phyloP scores from a whole-genome alignment of 371 early-diverging fungal species.

The Polyrhizophydium stewartii region DNA sequence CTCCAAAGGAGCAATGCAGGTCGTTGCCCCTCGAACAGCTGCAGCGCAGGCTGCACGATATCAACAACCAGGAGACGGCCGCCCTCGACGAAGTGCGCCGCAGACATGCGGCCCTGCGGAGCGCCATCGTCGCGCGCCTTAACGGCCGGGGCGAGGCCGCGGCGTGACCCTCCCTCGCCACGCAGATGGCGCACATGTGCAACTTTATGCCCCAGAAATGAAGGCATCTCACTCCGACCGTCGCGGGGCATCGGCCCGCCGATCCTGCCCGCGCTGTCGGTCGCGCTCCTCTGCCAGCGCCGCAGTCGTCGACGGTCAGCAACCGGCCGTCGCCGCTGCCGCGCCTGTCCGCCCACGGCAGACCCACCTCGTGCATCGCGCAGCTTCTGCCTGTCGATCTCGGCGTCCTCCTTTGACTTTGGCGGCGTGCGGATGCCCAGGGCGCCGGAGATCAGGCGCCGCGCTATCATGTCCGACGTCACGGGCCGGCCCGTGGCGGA shows the following conservation, averaged over 20 bases:
- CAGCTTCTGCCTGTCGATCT: slow-evolving; percentile 18
- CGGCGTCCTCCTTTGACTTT: slow-evolving; percentile 22
- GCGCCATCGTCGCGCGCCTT: too few relatives aligned
- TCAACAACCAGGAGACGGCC: neutral
- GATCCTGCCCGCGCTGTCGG: too few relatives aligned
- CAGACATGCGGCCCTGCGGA: neutral
- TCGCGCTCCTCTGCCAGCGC: too few relatives aligned
- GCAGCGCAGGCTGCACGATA: neutral
- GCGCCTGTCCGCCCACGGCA: too few relatives aligned
- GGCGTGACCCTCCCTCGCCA: too few relatives aligned
- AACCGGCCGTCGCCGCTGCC: too few relatives aligned
- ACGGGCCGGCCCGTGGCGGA: neutral
- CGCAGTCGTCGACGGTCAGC: too few relatives aligned
- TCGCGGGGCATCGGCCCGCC: too few relatives aligned
- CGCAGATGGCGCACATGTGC: too few relatives aligned
- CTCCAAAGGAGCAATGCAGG: neutral
- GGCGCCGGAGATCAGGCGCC: slow-evolving; percentile 33
- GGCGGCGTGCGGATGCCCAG: slow-evolving; percentile 23
- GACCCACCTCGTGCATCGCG: slow-evolving; percentile 25
- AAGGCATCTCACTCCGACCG: too few relatives aligned
- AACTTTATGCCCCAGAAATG: too few relatives aligned
- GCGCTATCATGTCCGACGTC: slow-evolving; percentile 27
- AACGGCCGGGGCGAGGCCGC: too few relatives aligned
- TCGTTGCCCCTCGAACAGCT: neutral
- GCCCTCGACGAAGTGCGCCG: neutral